Evolutionary conservation across 2,329 filamentous ascomycete species (phyloP).

Genomic region (Setomelanomma holmii): DNA sequence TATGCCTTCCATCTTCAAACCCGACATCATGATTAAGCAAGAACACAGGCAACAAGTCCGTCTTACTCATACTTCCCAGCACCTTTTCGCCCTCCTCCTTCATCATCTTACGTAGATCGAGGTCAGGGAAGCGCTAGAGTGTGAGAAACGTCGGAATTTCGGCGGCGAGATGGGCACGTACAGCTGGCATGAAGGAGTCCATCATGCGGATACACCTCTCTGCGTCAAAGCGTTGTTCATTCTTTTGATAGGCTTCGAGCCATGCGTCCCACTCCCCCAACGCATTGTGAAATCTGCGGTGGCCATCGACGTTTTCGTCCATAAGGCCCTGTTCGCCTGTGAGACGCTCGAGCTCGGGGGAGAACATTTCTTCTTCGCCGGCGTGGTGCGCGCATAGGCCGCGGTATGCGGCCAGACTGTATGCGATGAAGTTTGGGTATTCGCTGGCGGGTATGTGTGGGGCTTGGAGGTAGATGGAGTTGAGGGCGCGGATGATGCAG

Average conservation of each 20-base stretch:
- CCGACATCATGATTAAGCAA: slow-evolving; percentile 22
- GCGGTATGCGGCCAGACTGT: slow-evolving; percentile 64
- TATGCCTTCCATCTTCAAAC: slow-evolving; percentile 1
- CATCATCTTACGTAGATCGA: slow-evolving; percentile 13
- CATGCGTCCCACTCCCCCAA: slow-evolving; percentile 62
- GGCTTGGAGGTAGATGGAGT: slow-evolving; percentile 68
- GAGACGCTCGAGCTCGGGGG: slow-evolving; percentile 62
- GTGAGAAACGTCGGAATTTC: slow-evolving; percentile 33
- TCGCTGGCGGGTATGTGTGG: slow-evolving; percentile 59
- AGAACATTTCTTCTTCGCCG: slow-evolving; percentile 30
- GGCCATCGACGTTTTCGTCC: slow-evolving; percentile 43
- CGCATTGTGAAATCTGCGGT: slow-evolving; percentile 55
- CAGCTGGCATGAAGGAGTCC: slow-evolving; percentile 33
- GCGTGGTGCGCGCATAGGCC: slow-evolving; percentile 66
- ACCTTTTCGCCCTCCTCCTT: slow-evolving; percentile 30
- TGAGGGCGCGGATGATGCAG: slow-evolving; percentile 68
- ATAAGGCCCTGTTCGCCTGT: slow-evolving; percentile 60
- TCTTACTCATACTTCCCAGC: slow-evolving; percentile 18
- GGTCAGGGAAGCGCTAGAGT: slow-evolving; percentile 26
- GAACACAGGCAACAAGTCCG: slow-evolving; percentile 14
- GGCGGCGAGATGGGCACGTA: slow-evolving; percentile 32
- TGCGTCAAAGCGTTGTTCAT: slow-evolving; percentile 21
- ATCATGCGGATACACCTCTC: slow-evolving; percentile 31
- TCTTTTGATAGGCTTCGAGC: slow-evolving; percentile 50
- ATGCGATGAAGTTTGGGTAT: slow-evolving; percentile 64